Conservation (phyloP, 257 asterid genomes). For the Scutellaria minor region DNA sequence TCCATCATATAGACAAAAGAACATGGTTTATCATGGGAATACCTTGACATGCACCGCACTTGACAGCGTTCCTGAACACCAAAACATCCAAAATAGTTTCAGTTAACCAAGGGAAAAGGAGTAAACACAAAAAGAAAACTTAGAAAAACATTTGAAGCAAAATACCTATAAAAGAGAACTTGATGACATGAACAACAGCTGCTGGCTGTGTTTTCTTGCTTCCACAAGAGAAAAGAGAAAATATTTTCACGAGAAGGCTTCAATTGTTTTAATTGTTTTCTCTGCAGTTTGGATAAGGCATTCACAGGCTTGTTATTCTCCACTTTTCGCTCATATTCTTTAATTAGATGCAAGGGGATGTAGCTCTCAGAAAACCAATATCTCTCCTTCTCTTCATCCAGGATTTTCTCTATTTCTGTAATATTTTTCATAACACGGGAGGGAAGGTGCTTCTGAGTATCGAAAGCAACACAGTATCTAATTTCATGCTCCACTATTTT, state of each 20-base stretch:
- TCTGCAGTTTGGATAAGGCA: slow-evolving; percentile 51
- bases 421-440: slow-evolving; percentile 78
- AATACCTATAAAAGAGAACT: slow-evolving; percentile 66
- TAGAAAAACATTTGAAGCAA: slow-evolving; percentile 25
- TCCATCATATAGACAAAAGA: slow-evolving; percentile 13
- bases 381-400: slow-evolving; percentile 60
- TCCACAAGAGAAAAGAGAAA: slow-evolving; percentile 57
- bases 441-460: slow-evolving; percentile 83
- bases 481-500: slow-evolving; percentile 54
- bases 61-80: slow-evolving; percentile 64
- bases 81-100: slow-evolving; percentile 36
- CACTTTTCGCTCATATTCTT: slow-evolving; percentile 68
- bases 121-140: slow-evolving; percentile 14
- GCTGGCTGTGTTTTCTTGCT: slow-evolving; percentile 52
- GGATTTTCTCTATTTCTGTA: slow-evolving; percentile 58
- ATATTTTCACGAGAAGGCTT: slow-evolving; percentile 55
- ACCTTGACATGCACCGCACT: slow-evolving; percentile 85
- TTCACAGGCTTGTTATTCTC: slow-evolving; percentile 44
- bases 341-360: slow-evolving; percentile 75
- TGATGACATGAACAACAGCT: slow-evolving; percentile 62
- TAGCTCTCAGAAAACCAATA: slow-evolving; percentile 81
- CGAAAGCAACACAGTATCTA: slow-evolving; percentile 72
- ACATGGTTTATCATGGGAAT: slow-evolving; percentile 32
- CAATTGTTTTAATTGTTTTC: slow-evolving; percentile 43
- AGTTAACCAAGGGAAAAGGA: slow-evolving; percentile 27